Conservation (phyloP, 768 basidiomycete genomes). For the Cystofilobasidium capitatum region DNA sequence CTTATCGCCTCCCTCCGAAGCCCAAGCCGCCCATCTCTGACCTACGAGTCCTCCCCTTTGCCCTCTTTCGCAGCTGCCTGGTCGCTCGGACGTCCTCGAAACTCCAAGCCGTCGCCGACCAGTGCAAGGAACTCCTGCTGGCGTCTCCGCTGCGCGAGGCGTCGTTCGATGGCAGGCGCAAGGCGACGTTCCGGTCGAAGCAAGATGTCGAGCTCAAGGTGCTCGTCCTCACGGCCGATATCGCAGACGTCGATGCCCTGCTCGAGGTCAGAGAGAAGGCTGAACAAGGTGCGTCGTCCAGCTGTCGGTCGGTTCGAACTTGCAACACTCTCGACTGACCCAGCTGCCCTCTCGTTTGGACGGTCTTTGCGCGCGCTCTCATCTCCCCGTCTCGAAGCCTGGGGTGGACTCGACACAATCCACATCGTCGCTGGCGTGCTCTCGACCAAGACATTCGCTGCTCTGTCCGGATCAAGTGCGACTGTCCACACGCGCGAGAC, state of each 20-base stretch:
- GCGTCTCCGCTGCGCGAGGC: constrained; percentile 11
- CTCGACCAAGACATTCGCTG: constrained; percentile 64
- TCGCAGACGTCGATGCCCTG: constrained; percentile 58
- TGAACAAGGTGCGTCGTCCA: constrained; percentile 47
- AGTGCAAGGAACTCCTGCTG: constrained; percentile 45
- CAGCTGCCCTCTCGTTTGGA: not conserved
- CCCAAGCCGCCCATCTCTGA: not conserved
- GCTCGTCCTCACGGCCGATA: constrained; percentile 54
- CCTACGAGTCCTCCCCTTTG: not conserved
- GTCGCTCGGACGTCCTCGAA: constrained; percentile 56
- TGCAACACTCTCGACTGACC: not conserved
- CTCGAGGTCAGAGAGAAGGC: constrained; percentile 50
- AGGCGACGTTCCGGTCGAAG: not conserved
- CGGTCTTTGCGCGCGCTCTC: not conserved
- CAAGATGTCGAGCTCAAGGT: constrained; percentile 34
- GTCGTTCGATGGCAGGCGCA: not conserved
- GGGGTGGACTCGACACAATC: constrained; percentile 65
- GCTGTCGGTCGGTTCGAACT: not conserved
- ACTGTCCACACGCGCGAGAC: not conserved
- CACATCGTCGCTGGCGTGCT: constrained; percentile 76
- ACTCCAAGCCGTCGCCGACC: constrained; percentile 52
- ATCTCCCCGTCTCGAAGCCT: not conserved
- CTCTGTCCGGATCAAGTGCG: constrained; percentile 49
- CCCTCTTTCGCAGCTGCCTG: constrained; percentile 45
- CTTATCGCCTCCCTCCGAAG: not conserved